phyloP scores from a whole-genome alignment of 208 protist species.

The Endotrypanum monterogeii region DNA sequence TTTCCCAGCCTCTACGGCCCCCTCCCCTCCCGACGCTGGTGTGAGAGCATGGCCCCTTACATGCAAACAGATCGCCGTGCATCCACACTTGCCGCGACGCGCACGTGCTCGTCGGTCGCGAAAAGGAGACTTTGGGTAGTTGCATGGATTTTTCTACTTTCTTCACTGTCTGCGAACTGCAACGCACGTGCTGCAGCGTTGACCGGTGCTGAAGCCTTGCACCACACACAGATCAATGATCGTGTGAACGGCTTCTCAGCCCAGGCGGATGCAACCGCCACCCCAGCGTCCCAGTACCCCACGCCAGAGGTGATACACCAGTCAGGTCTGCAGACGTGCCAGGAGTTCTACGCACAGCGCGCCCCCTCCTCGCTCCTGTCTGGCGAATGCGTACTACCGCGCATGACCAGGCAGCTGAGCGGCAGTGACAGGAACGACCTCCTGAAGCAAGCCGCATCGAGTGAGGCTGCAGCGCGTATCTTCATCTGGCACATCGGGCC shows the following conservation, averaged over 20 bases:
- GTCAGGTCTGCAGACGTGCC: neutral
- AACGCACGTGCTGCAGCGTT: neutral
- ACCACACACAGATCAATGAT: neutral
- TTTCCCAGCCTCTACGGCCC: neutral
- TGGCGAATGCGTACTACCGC: constrained; percentile 2
- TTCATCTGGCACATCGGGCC: constrained; percentile 6
- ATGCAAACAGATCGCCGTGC: neutral
- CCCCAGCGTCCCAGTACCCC: neutral
- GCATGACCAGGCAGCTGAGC: neutral
- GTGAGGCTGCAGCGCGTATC: neutral
- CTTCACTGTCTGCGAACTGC: neutral
- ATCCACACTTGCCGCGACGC: neutral
- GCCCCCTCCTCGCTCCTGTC: neutral
- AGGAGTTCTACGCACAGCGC: neutral
- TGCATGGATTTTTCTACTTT: neutral
- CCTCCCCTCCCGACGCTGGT: neutral
- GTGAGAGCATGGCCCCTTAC: neutral
- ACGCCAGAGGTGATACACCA: neutral
- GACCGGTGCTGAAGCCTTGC: neutral
- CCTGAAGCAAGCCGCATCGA: neutral
- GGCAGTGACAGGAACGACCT: neutral
- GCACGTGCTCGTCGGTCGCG: neutral
- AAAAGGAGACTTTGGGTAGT: neutral
- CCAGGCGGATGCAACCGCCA: neutral
- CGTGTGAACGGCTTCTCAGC: neutral